Percentiles rank a stretch among this genome's conserved stretches.
These are phyloP conservation scores for Casuarina glauca DNA, from an alignment of 306 rosid species.

Conservation along the genomic window DNA sequence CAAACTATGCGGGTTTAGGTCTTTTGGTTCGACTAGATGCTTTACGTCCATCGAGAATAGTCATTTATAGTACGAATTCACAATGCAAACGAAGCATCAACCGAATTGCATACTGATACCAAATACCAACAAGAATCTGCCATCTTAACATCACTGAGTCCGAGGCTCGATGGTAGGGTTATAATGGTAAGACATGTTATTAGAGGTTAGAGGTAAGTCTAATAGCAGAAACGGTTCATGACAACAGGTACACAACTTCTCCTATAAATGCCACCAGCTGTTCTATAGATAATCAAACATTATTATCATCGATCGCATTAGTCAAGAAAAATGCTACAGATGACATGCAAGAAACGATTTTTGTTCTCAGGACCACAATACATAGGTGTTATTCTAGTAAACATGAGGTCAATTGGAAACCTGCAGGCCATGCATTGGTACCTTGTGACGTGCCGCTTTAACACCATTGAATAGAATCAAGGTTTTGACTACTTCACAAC, in stretches of 20 bases:
- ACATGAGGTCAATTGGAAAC: too few relatives aligned
- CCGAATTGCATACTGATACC: background rate
- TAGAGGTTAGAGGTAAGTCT: background rate
- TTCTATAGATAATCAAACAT: background rate
- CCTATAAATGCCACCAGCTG: background rate
- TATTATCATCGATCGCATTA: background rate
- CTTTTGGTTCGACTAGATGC: slow-evolving; percentile 18
- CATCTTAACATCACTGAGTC: background rate
- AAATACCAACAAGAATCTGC: background rate
- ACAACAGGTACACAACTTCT: background rate
- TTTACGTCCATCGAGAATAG: background rate
- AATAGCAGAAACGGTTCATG: background rate
- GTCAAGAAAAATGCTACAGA: background rate
- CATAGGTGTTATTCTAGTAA: too few relatives aligned
- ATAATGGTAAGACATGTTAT: background rate
- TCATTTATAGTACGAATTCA: background rate
- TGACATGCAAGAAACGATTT: background rate
- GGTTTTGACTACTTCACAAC: too few relatives aligned
- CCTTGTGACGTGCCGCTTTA: too few relatives aligned
- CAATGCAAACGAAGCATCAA: background rate
- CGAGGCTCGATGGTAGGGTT: background rate
- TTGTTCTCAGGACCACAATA: background rate
- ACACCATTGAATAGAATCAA: too few relatives aligned
- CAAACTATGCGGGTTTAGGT: slow-evolving; percentile 45
- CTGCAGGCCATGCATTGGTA: too few relatives aligned